Evolutionary conservation across 1,139 yeast species (phyloP).

Genomic region (Yamadazyma taylorii): DNA sequence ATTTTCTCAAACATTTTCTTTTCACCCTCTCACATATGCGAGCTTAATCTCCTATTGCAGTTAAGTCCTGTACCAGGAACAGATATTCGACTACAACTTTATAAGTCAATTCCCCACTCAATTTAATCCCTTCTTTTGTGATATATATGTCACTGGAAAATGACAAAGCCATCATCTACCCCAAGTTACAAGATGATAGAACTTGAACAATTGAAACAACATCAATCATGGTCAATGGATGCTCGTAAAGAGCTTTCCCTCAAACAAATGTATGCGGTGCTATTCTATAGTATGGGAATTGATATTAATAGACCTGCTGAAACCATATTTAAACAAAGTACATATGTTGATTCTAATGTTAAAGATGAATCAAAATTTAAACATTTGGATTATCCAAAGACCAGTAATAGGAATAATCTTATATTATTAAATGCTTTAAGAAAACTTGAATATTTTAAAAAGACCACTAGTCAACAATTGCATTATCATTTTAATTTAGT

Average conservation of each 20-base stretch:
- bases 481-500: conserved; percentile 3
- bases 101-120: no score
- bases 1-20: no score
- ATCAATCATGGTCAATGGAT: conserved; percentile 25
- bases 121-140: no score
- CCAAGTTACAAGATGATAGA: not conserved
- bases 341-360: conserved; percentile 16
- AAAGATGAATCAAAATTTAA: conserved; percentile 7
- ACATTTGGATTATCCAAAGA: conserved; percentile 9
- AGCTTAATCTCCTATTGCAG: no score
- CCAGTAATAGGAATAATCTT: conserved; percentile 14
- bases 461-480: conserved; percentile 4
- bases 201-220: not conserved
- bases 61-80: no score
- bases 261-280: conserved; percentile 74
- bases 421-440: conserved; percentile 9
- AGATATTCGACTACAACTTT: no score
- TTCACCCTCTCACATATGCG: no score
- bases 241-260: conserved; percentile 53
- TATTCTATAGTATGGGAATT: conserved; percentile 62
- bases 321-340: conserved; percentile 9
- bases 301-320: conserved; percentile 38
- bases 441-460: conserved; percentile 4
- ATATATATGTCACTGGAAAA: no score
- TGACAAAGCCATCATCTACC: no score